Evolutionary conservation across 495 filamentous ascomycete genomes (phyloP).

Genomic region (Xanthoparmelia taractica): DNA sequence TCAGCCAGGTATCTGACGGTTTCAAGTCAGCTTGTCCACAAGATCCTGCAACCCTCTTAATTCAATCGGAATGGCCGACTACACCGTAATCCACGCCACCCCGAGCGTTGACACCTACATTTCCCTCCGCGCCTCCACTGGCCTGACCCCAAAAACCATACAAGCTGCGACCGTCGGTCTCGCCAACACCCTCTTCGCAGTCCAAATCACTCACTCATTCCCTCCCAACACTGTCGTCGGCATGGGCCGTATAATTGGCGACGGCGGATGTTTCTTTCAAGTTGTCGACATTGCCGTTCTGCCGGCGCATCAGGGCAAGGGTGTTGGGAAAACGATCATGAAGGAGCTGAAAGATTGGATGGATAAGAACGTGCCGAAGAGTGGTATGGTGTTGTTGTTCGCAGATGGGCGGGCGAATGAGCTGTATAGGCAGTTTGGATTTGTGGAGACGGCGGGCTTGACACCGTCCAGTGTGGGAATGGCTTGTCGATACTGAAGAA

Average conservation of each 20-base stretch:
- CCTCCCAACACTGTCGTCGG: constrained; percentile 17
- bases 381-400: constrained; percentile 39
- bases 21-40: neutral
- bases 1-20: neutral
- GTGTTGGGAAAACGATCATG: constrained; percentile 42
- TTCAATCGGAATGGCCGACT: neutral
- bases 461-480: constrained; percentile 5
- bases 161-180: constrained; percentile 20
- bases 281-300: constrained; percentile 48
- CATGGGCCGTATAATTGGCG: constrained; percentile 48
- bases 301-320: constrained; percentile 42
- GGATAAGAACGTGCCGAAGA: constrained; percentile 32
- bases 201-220: constrained; percentile 3
- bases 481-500: neutral
- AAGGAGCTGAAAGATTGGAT: constrained; percentile 37
- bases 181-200: constrained; percentile 20
- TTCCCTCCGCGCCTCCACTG: constrained; percentile 7
- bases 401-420: constrained; percentile 40
- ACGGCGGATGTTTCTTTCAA: constrained; percentile 48
- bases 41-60: neutral
- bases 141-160: constrained; percentile 16
- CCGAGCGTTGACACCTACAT: constrained; percentile 12
- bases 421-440: constrained; percentile 44
- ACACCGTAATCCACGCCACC: neutral
- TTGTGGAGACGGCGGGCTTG: constrained; percentile 21